phyloP scores from a whole-genome alignment of 192 early-diverging fungal genomes.

The Coemansia furcata region DNA sequence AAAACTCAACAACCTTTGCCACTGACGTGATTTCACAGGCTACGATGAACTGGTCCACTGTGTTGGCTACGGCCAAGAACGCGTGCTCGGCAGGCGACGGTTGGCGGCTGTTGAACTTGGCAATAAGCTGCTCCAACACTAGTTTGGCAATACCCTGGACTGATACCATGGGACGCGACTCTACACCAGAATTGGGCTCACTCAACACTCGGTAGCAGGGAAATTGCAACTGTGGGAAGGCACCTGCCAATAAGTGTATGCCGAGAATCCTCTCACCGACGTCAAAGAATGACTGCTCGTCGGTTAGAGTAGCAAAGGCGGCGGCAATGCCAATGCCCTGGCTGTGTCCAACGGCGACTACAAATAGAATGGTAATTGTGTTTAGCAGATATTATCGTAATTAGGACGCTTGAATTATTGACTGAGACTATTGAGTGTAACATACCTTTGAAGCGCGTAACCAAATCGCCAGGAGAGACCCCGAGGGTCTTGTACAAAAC shows the following conservation, averaged over 20 bases:
- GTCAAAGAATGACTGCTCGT: slow-evolving; percentile 73
- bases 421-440: not conserved
- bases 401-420: not conserved
- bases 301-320: slow-evolving; percentile 74
- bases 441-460: slow-evolving; percentile 34
- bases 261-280: slow-evolving; percentile 79
- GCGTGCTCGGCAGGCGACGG: not conserved
- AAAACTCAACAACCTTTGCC: slow-evolving; percentile 8
- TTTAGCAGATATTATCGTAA: not conserved
- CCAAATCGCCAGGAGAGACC: slow-evolving; percentile 53
- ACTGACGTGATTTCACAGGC: slow-evolving; percentile 6
- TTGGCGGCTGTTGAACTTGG: slow-evolving; percentile 14
- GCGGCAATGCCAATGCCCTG: slow-evolving; percentile 88
- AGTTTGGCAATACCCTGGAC: slow-evolving; percentile 17
- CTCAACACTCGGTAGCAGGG: slow-evolving; percentile 8
- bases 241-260: slow-evolving; percentile 81
- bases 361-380: not conserved
- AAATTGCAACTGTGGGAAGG: slow-evolving; percentile 66
- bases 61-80: slow-evolving; percentile 26
- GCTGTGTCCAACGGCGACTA: slow-evolving; percentile 75
- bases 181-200: no score
- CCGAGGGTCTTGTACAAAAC: slow-evolving; percentile 64
- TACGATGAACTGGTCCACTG: slow-evolving; percentile 21
- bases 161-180: slow-evolving; percentile 13
- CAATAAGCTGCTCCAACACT: slow-evolving; percentile 3